Evolutionary conservation across 177 flowering plant species (phyloP).

Genomic region (Telopea speciosissima): DNA sequence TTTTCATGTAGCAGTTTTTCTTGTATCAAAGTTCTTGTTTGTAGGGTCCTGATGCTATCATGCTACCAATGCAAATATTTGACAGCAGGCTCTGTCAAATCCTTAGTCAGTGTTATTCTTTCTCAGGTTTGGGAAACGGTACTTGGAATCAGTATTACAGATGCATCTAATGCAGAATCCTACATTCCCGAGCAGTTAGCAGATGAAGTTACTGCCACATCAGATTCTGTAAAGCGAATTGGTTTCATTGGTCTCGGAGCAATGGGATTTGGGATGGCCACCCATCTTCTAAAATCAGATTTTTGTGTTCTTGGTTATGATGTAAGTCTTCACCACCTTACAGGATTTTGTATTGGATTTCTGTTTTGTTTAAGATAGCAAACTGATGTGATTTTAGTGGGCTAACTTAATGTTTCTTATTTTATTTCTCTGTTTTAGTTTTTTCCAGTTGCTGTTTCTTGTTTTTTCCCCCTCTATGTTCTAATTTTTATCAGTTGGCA

Average conservation of each 20-base stretch:
- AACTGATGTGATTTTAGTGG: not conserved
- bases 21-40: conserved; percentile 2
- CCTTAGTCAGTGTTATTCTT: conserved; percentile 6
- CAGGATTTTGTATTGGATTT: not conserved
- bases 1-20: conserved; percentile 8
- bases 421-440: not conserved
- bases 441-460: not conserved
- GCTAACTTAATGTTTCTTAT: not conserved
- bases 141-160: conserved; percentile 51
- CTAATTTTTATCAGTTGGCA: not conserved
- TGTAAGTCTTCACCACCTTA: conserved; percentile 37
- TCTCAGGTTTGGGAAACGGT: conserved; percentile 66
- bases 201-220: conserved; percentile 32
- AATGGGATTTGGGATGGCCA: conserved; percentile 99
- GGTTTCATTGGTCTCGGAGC: conserved; percentile 99
- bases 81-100: not conserved
- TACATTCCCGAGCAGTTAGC: conserved; percentile 67
- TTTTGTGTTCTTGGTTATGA: conserved; percentile 75
- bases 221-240: conserved; percentile 53
- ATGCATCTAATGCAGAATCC: conserved; percentile 53
- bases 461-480: not conserved
- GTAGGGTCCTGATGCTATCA: not conserved
- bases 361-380: not conserved
- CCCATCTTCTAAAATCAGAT: conserved; percentile 69
- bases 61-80: not conserved